Evolutionary conservation across 257 asterid species (phyloP).

Genomic region (Ligustrum vulgare): DNA sequence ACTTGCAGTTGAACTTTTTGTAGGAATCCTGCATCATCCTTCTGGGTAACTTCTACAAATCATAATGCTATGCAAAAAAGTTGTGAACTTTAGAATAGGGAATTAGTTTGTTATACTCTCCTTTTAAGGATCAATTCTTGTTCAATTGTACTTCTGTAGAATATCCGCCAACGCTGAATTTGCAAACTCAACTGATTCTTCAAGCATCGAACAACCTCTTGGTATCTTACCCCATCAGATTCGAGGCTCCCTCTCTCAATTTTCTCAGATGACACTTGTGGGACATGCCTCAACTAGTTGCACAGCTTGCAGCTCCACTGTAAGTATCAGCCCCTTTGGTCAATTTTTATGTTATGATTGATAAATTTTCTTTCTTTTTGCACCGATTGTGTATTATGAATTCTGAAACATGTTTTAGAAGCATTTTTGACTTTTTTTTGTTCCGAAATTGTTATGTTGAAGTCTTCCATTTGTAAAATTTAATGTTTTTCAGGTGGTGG

Average conservation of each 20-base stretch:
- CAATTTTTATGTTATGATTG: not conserved
- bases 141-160: constrained; percentile 38
- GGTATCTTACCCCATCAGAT: constrained; percentile 96
- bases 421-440: not conserved
- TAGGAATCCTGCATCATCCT: constrained; percentile 91
- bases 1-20: constrained; percentile 90
- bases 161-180: constrained; percentile 77
- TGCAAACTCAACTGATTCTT: constrained; percentile 47
- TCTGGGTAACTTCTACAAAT: constrained; percentile 46
- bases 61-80: not conserved
- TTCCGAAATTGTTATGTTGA: not conserved
- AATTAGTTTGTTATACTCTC: constrained; percentile 5
- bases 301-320: constrained; percentile 85
- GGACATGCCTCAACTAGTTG: constrained; percentile 89
- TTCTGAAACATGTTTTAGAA: not conserved
- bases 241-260: constrained; percentile 85
- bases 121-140: not conserved
- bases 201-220: constrained; percentile 63
- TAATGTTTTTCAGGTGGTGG: constrained; percentile 55
- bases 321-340: constrained; percentile 37
- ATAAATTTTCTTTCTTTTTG: not conserved
- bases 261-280: constrained; percentile 86
- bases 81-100: not conserved
- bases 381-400: not conserved
- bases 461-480: not conserved